Base-by-base conservation (phyloP, 192 early-diverging fungal genomes). In the Coemansia sp. region DNA sequence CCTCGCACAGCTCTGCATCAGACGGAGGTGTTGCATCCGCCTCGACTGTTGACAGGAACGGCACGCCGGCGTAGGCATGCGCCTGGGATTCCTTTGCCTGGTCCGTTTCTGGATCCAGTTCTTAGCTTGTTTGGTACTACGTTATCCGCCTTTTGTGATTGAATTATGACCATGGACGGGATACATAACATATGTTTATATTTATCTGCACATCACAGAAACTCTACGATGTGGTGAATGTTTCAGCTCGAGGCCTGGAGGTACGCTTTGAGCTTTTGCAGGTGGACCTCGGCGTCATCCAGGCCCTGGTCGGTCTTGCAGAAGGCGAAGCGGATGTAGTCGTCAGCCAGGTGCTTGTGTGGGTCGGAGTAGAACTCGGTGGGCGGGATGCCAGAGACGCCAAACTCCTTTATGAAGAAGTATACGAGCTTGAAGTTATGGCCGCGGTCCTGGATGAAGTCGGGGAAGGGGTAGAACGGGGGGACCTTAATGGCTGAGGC, bases 361-460 rank as follows among this genome's bases (percentile, higher is more conserved):
- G 78, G 79, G 36, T 74, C 82, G 40, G 86, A 88, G 66, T 95
- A 95, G 67, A 98, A 98, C 66, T 93, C 92, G 38, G 87, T 85
- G 2, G 93, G 92, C 53, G 96, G 96, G 68, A 98, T 98, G 9
- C 90, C 87, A 4, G 90, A 90, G 4, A 98, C 94, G 30, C 94
- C 94, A 70, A 90, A 89, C 66, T 93, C 88, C 61, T 86, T 90
- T 23, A 92, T 91, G 56, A 98, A 64, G 84, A 87, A 93, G 68
- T 91, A 88, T 56, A 88, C 92, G 23, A 90, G 85, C 58, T 89
- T 85, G 72, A 90, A 95, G 65, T 88, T 87, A 58, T 76, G 67
- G 42, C 90, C 91, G 15, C 92, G 85, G 15, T 72, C 62, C 22
- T 83, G 62, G 15, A 87, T 74, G 6, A 82, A 69, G 2, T 73